Evolutionary conservation across 2,329 filamentous ascomycete species (phyloP).

Genomic region (Aspergillus sp.): DNA sequence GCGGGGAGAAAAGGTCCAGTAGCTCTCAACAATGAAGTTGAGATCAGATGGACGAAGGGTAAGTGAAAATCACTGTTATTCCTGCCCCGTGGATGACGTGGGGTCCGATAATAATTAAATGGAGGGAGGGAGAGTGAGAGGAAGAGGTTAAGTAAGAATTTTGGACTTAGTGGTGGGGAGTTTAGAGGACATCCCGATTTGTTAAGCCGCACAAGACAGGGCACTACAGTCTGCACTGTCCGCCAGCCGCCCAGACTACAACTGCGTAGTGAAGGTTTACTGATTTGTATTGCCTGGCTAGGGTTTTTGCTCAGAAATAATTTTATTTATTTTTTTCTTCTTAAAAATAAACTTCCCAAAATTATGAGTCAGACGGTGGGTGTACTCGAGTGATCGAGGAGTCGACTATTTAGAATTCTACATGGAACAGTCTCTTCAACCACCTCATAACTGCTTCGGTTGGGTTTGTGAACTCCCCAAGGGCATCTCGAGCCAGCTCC

Average conservation of each 20-base stretch:
- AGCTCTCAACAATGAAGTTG: conserved; percentile 1
- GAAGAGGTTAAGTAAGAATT: conserved; percentile 21
- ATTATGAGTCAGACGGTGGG: not conserved
- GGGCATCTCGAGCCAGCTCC: conserved; percentile 52
- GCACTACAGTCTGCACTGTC: not conserved
- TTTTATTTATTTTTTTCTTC: not conserved
- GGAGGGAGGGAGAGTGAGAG: conserved; percentile 13
- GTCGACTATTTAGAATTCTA: conserved; percentile 20
- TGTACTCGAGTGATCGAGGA: not conserved
- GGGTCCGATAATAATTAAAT: conserved; percentile 4
- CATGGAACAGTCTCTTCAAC: conserved; percentile 34
- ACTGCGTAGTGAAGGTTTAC: not conserved
- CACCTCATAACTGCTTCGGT: conserved; percentile 33
- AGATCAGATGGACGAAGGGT: conserved; percentile 1
- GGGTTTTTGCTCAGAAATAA: not conserved
- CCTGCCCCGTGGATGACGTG: conserved; percentile 17
- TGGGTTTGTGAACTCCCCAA: conserved; percentile 33
- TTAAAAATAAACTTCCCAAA: not conserved
- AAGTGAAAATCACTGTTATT: conserved; percentile 9
- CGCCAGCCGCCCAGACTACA: not conserved
- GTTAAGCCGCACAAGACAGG: conserved; percentile 3
- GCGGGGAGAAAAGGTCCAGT: not conserved
- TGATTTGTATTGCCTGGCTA: not conserved
- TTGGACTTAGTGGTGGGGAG: conserved; percentile 24
- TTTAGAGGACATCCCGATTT: conserved; percentile 4